Conservation (phyloP, 176 grass and related monocot genomes). For the Aegilops bicornis region DNA sequence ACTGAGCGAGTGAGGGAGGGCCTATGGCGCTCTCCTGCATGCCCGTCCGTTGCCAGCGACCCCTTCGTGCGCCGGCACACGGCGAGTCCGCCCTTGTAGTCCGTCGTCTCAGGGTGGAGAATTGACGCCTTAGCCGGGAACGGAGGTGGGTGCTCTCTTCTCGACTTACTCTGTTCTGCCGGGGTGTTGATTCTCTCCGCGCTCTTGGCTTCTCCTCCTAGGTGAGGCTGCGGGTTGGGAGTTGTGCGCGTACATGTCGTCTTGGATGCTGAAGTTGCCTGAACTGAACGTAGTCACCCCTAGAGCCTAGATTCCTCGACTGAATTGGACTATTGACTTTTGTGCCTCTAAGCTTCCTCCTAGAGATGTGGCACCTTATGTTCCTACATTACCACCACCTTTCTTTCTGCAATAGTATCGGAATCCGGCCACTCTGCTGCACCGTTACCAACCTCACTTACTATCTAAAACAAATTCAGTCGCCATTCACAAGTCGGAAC, state of each 20-base stretch:
- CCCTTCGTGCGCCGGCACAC: not conserved
- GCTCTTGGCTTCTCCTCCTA: not conserved
- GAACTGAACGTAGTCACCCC: too few species aligned
- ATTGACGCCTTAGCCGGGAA: constrained; percentile 19
- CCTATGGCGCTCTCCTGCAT: constrained; percentile 50
- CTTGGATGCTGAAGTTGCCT: too few species aligned
- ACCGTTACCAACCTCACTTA: too few species aligned
- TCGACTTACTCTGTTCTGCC: not conserved
- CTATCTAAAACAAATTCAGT: not conserved
- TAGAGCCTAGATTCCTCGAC: too few species aligned
- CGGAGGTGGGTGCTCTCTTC: constrained; percentile 27
- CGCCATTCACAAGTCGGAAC: too few species aligned
- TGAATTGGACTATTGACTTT: too few species aligned
- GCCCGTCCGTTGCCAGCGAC: not conserved
- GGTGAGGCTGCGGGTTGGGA: not conserved
- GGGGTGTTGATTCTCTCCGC: not conserved
- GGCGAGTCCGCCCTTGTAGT: not conserved
- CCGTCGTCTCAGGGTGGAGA: constrained; percentile 25
- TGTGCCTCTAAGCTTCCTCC: too few species aligned
- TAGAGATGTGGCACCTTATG: too few species aligned
- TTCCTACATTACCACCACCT: too few species aligned
- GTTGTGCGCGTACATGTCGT: not conserved
- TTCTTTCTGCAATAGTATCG: too few species aligned
- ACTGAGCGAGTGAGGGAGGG: not conserved
- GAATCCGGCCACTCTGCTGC: too few species aligned